A percentile compares a stretch with the other conserved stretches of the same genome.
phyloP scores from a whole-genome alignment of 768 basidiomycete species.

The Neoboletus subvelutipes region DNA sequence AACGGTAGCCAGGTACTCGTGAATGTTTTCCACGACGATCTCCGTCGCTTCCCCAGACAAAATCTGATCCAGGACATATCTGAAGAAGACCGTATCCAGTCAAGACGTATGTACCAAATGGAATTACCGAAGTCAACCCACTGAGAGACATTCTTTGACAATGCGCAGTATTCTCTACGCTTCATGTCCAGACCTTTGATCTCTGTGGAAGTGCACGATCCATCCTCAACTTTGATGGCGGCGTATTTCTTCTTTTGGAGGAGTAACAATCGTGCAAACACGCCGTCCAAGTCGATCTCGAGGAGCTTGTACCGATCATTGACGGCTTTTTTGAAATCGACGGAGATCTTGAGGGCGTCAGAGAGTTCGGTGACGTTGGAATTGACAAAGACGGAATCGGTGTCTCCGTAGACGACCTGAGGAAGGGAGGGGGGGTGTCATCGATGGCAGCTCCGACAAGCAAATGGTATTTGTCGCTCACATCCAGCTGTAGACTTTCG shows the following conservation, averaged over 20 bases:
- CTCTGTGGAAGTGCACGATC: conserved; percentile 73
- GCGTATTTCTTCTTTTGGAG: conserved; percentile 99
- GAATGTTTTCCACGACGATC: conserved; percentile 83
- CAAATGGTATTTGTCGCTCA: conserved; percentile 39
- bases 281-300: conserved; percentile 93
- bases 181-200: conserved; percentile 99
- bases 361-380: conserved; percentile 87
- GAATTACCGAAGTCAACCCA: conserved; percentile 40
- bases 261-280: conserved; percentile 89
- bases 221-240: conserved; percentile 91
- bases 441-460: not conserved
- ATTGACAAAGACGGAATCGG: conserved; percentile 98
- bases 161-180: conserved; percentile 87
- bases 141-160: conserved; percentile 94
- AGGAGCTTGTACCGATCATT: conserved; percentile 94
- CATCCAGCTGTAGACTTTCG: conserved; percentile 86
- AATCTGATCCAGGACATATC: conserved; percentile 87
- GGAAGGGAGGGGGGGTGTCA: not conserved
- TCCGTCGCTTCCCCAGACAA: conserved; percentile 91
- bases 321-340: conserved; percentile 91
- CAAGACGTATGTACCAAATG: not conserved
- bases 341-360: conserved; percentile 89
- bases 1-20: conserved; percentile 80
- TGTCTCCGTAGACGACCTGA: conserved; percentile 71
- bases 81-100: conserved; percentile 31